A percentile compares a stretch with the other conserved stretches of the same genome.
These are phyloP conservation scores for Lactifluus echinatus DNA, from an alignment of 768 basidiomycete species.

Conservation along the genomic window DNA sequence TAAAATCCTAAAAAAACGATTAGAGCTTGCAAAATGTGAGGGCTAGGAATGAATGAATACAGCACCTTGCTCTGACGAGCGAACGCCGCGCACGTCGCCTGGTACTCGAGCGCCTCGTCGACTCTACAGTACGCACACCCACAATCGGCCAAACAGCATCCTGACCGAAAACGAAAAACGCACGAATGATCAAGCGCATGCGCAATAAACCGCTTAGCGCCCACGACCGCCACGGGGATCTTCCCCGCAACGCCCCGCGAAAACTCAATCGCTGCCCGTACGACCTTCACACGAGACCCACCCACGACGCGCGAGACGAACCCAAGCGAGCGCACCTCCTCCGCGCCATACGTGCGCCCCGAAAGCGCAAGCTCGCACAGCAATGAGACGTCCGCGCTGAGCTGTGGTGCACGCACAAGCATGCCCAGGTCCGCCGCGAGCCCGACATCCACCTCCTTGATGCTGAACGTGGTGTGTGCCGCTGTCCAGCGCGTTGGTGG, in stretches of 20 bases:
- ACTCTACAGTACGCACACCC: constrained; percentile 44
- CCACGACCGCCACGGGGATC: constrained; percentile 68
- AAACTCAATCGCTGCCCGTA: constrained; percentile 54
- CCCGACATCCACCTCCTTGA: too few species aligned
- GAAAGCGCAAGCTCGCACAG: constrained; percentile 72
- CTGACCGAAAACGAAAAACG: too few species aligned
- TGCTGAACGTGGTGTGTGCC: constrained; percentile 54
- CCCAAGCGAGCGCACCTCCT: constrained; percentile 60
- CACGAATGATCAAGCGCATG: constrained; percentile 80
- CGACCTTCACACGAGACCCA: constrained; percentile 56
- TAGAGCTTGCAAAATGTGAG: neutral
- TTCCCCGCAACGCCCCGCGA: constrained; percentile 62
- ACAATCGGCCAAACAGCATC: constrained; percentile 22
- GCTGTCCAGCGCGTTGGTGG: too few species aligned
- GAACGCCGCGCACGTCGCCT: constrained; percentile 43
- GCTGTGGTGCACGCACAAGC: constrained; percentile 71
- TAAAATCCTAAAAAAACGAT: constrained; percentile 25
- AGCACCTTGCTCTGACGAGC: constrained; percentile 42
- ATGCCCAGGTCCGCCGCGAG: constrained; percentile 85
- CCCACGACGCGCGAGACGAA: too few species aligned
- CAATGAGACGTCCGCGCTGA: constrained; percentile 65
- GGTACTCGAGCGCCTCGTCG: too few species aligned
- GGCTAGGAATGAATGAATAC: too few species aligned
- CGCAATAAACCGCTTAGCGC: constrained; percentile 69
- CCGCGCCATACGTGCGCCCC: constrained; percentile 55